Percentiles rank a stretch among this genome's conserved stretches.
phyloP scores from a whole-genome alignment of 2,329 filamentous ascomycete species.

The Escovopsis weberi region DNA sequence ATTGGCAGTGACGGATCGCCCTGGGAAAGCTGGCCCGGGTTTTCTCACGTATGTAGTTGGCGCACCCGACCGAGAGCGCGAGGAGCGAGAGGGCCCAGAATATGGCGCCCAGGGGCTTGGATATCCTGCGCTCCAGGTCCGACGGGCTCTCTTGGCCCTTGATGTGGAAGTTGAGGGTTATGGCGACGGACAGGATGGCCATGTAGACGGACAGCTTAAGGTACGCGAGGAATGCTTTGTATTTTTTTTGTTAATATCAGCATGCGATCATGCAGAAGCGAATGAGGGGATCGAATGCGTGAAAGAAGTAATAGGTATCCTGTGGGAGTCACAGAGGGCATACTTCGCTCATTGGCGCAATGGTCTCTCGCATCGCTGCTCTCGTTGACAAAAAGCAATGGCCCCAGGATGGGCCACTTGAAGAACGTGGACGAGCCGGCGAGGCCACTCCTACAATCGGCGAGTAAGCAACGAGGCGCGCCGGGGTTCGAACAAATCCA shows the following conservation, averaged over 20 bases:
- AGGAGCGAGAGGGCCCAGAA: conserved; percentile 74
- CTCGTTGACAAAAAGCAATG: conserved; percentile 60
- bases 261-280: not conserved
- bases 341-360: conserved; percentile 64
- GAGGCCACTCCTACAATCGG: conserved; percentile 8
- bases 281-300: not conserved
- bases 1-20: not conserved
- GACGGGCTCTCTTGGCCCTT: conserved; percentile 59
- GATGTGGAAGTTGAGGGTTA: conserved; percentile 86
- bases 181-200: conserved; percentile 76
- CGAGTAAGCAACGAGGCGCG: not conserved
- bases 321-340: too few relatives aligned
- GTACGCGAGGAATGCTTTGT: conserved; percentile 68
- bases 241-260: not conserved
- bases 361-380: conserved; percentile 63
- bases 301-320: too few relatives aligned
- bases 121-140: conserved; percentile 56
- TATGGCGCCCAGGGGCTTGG: conserved; percentile 68
- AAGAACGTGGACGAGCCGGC: conserved; percentile 33
- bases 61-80: conserved; percentile 64
- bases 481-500: too few relatives aligned
- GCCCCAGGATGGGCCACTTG: conserved; percentile 47
- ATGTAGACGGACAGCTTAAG: conserved; percentile 82
- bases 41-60: conserved; percentile 75
- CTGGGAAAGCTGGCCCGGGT: not conserved